A percentile compares a stretch with the other conserved stretches of the same genome.
phyloP scores from a whole-genome alignment of 768 basidiomycete species.

The Russula olivacea region DNA sequence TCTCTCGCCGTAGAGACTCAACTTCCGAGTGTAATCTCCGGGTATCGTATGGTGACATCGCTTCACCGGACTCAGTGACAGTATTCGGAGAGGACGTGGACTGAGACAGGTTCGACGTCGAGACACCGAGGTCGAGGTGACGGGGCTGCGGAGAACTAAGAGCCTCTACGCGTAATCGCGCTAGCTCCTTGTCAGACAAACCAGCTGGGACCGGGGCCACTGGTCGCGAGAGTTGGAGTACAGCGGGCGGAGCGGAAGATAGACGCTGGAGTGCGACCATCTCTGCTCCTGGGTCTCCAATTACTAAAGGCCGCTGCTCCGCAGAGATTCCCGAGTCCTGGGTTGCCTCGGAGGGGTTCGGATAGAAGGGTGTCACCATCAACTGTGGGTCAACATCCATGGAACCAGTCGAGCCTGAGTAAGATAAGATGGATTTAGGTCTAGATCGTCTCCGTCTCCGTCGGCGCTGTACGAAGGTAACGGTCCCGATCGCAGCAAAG shows the following conservation, averaged over 20 bases:
- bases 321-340: background rate
- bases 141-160: background rate
- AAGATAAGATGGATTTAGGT: background rate
- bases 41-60: background rate
- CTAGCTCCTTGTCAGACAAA: conserved; percentile 16
- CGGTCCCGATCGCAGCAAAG: background rate
- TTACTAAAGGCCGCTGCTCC: background rate
- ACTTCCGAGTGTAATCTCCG: conserved; percentile 25
- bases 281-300: background rate
- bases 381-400: background rate
- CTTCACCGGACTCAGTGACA: background rate
- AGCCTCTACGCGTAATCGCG: conserved; percentile 6
- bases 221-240: background rate
- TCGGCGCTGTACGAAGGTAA: conserved; percentile 8
- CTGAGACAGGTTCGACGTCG: background rate
- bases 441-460: background rate
- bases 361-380: conserved; percentile 6
- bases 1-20: conserved; percentile 27
- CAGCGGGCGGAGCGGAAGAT: background rate
- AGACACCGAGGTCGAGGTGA: background rate
- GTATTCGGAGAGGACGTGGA: background rate
- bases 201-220: background rate
- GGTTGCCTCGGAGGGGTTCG: background rate
- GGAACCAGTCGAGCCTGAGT: background rate
- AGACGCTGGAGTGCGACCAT: background rate